These are phyloP conservation scores for Anisodus acutangulus DNA, from an alignment of 257 asterid species.

Conservation along the genomic window DNA sequence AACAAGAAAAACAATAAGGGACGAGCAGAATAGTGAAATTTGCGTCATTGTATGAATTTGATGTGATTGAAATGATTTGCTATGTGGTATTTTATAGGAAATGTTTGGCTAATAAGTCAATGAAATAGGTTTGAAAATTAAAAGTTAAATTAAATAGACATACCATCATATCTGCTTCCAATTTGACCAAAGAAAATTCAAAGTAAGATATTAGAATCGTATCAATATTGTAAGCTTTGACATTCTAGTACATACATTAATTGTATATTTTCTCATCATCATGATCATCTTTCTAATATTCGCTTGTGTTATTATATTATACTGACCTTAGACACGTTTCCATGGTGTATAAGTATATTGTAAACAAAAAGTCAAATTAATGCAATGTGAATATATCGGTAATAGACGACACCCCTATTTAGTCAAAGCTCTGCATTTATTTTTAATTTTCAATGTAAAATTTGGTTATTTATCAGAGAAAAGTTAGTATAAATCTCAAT, in stretches of 20 bases:
- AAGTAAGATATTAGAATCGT: slow-evolving; percentile 2
- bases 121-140: neutral
- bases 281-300: neutral
- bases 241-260: neutral
- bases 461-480: neutral
- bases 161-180: neutral
- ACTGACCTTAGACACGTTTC: neutral
- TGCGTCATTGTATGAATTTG: neutral
- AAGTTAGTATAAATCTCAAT: neutral
- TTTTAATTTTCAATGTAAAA: neutral
- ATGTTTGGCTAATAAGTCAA: slow-evolving; percentile 12
- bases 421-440: neutral
- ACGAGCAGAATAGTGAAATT: neutral
- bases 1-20: slow-evolving; percentile 22
- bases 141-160: neutral
- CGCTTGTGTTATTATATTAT: neutral
- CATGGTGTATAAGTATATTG: neutral
- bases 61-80: neutral
- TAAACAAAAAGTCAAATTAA: neutral
- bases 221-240: neutral
- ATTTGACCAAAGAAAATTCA: slow-evolving; percentile 25
- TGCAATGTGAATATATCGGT: neutral
- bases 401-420: neutral
- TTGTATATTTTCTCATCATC: neutral
- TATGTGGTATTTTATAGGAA: slow-evolving; percentile 6